phyloP scores from a whole-genome alignment of 306 rosid species.

The Vigna mungo region DNA sequence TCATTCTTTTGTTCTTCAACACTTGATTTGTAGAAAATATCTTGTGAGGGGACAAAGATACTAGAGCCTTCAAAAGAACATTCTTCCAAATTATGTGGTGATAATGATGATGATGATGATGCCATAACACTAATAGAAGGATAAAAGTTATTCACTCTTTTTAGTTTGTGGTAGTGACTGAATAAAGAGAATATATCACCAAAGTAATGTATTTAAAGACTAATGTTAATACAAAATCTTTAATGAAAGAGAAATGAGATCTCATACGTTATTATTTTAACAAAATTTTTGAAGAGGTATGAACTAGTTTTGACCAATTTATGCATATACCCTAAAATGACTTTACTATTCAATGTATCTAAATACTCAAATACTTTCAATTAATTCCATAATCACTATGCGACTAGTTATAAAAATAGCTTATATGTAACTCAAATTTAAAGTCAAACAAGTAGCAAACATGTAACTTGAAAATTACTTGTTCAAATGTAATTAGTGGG shows the following conservation, averaged over 20 bases:
- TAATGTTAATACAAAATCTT: no score
- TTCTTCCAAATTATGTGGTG: no score
- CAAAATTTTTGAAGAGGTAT: neutral
- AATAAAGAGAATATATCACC: no score
- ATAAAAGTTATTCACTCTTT: no score
- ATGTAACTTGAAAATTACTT: no score
- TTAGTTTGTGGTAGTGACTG: no score
- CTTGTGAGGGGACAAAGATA: slow-evolving; percentile 47
- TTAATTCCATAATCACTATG: no score
- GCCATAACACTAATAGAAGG: slow-evolving; percentile 42
- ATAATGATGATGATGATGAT: neutral
- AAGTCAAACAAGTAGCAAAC: no score
- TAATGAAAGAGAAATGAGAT: neutral
- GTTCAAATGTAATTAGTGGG: no score
- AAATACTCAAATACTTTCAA: neutral
- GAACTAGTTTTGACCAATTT: neutral
- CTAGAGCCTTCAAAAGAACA: slow-evolving; percentile 54
- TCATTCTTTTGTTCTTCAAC: neutral
- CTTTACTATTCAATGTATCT: neutral
- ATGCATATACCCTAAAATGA: neutral
- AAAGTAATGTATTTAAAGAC: no score
- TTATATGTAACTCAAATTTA: no score
- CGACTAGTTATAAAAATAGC: no score
- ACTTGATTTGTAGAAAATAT: neutral
- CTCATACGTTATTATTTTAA: neutral